Percentiles rank a stretch among this genome's conserved stretches.
phyloP scores from a whole-genome alignment of 1,284 basidiomycete genomes.

The Microbotryum silenes-acaulis region DNA sequence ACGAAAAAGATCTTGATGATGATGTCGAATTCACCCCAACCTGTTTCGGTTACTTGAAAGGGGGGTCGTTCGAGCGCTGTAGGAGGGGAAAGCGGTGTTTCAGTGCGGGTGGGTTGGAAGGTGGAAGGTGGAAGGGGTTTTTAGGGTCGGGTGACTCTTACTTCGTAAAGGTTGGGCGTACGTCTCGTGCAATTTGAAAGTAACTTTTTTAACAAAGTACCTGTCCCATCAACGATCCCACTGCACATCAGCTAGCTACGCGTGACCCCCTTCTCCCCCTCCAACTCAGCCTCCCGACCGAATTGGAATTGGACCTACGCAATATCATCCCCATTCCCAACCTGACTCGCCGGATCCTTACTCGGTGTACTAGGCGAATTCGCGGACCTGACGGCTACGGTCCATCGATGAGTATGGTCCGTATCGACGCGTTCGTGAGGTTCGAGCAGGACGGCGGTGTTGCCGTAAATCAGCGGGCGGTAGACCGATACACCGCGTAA shows the following conservation, averaged over 20 bases:
- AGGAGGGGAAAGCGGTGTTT: neutral
- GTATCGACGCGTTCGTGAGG: slow-evolving; percentile 58
- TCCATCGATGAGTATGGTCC: slow-evolving; percentile 95
- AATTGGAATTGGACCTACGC: slow-evolving; percentile 42
- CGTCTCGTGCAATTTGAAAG: slow-evolving; percentile 96
- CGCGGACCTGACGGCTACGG: slow-evolving; percentile 73
- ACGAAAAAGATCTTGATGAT: slow-evolving; percentile 88
- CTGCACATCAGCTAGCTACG: neutral
- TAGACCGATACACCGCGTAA: slow-evolving; percentile 66
- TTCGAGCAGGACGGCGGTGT: slow-evolving; percentile 76
- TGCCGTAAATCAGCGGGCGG: slow-evolving; percentile 91
- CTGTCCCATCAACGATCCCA: slow-evolving; percentile 36
- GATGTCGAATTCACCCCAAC: slow-evolving; percentile 99
- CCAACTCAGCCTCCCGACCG: neutral
- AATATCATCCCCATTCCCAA: slow-evolving; percentile 45
- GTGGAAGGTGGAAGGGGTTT: neutral
- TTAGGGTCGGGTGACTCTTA: slow-evolving; percentile 47
- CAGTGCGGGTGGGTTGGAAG: slow-evolving; percentile 3
- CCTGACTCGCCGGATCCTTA: slow-evolving; percentile 50
- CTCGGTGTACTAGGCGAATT: slow-evolving; percentile 43
- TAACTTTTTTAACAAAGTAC: slow-evolving; percentile 87
- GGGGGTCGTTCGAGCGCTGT: slow-evolving; percentile 85
- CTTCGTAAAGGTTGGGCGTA: slow-evolving; percentile 85
- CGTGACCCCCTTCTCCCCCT: too few species aligned
- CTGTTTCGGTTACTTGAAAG: slow-evolving; percentile 91